Base-by-base conservation (phyloP, 2,329 filamentous ascomycete genomes). In the Scleromitrula shiraiana region DNA sequence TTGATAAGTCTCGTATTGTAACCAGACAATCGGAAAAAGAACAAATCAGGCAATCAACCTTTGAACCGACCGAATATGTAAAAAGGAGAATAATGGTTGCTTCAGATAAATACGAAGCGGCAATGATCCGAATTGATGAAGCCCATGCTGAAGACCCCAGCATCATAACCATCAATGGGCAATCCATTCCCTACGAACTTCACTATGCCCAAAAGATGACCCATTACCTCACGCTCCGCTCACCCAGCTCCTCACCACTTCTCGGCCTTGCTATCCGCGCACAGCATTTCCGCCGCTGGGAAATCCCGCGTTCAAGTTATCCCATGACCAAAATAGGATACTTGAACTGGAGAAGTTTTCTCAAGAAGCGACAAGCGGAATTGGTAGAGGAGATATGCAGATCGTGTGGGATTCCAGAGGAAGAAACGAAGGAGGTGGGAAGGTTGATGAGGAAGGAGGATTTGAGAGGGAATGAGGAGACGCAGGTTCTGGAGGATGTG, bases 211-310 rank as follows among this genome's bases (percentile, higher is more conserved):
- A 75, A 42, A 81, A 88, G 65, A 90, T 90, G 83, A 88, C 83
- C 42, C 68, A 70, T 26, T 93, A 85, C 74, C 80, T 95, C 26
- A 63, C 70, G 7, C 67, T 74, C 14, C 78, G 81, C 53, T 67
- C 68, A 7, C 80, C 85, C 0, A 57, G 71, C 23, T 81, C 87
- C 1, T 80, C 83, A 2, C 80, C 82, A 1, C 67, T 77, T 20
- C 72, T 95, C 46, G 79, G 79, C 53, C 73, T 93, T 39, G 88
- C 88, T 15, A 84, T 89, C 56, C 82, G 87, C 55, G 88, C 87
- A 9, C 88, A 94, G 65, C 88, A 95, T 66, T 86, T 94, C 59
- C 78, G 82, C 45, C 81, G 76, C 56, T 95, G 88, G 88, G 85
- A 94, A 67, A 77, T 91, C 1, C 85, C 87, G 0, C 82, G 88